A percentile compares a stretch with the other conserved stretches of the same genome.
phyloP scores from a whole-genome alignment of 2,329 filamentous ascomycete species.

The Alternaria metachromatica region DNA sequence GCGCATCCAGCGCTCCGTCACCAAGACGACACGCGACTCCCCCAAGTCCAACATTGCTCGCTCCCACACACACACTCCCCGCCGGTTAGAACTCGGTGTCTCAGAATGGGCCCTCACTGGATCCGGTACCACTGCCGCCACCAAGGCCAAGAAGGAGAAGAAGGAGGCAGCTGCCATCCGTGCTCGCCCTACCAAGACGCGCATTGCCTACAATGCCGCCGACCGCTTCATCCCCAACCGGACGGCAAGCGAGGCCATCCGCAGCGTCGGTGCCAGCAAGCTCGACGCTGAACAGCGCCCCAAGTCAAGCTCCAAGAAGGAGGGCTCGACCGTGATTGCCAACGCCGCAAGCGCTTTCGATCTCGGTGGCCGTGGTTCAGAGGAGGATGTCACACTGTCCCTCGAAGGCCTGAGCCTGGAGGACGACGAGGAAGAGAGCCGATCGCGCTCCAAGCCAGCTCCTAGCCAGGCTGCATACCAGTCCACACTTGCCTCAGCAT shows the following conservation, averaged over 20 bases:
- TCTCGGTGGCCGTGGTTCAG: conserved; percentile 65
- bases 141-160: conserved; percentile 48
- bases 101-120: conserved; percentile 92
- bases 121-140: conserved; percentile 64
- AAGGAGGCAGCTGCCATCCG: conserved; percentile 40
- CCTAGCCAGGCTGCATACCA: conserved; percentile 91
- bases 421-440: conserved; percentile 67
- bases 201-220: conserved; percentile 67
- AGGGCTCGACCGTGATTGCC: conserved; percentile 78
- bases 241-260: conserved; percentile 84
- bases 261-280: conserved; percentile 82
- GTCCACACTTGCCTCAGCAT: conserved; percentile 86
- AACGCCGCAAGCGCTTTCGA: conserved; percentile 73
- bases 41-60: conserved; percentile 96
- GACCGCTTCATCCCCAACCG: conserved; percentile 98
- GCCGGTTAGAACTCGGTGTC: conserved; percentile 86
- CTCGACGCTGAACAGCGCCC: conserved; percentile 67
- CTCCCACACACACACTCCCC: conserved; percentile 69
- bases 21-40: conserved; percentile 76
- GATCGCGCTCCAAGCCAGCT: conserved; percentile 76
- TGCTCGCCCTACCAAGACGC: conserved; percentile 46
- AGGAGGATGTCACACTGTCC: conserved; percentile 76
- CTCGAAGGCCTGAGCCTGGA: conserved; percentile 81
- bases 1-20: conserved; percentile 74
- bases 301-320: conserved; percentile 72